Evolutionary conservation across 2,329 filamentous ascomycete genomes (phyloP), one percentile per base, ranked within the genome.

Genomic region (Colletotrichum falcatum): DNA sequence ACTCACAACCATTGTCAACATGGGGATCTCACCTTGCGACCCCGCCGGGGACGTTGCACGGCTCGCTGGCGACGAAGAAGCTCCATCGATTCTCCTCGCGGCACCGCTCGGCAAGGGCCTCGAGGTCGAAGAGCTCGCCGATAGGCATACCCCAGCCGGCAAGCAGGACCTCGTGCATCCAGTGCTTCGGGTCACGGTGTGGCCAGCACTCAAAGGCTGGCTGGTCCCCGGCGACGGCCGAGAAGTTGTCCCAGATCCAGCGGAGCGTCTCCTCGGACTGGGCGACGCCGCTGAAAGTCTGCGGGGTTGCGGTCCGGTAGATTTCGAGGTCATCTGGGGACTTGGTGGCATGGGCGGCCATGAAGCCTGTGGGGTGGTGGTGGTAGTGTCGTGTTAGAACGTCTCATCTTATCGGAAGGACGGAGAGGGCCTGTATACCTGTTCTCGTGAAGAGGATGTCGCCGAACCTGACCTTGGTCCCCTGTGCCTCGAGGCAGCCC

Each of bases 231-330:
- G 84, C 88, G 0, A 89, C 83, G 1, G 88, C 88, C 0, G 87
- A 79, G 73, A 90, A 89, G 18, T 85, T 81, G 64, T 89, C 84
- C 87, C 88, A 90, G 23, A 90, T 79, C 88, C 88, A 90, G 46
- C 83, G 81, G 18, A 88, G 80, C 8, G 83, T 84, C 6, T 81
- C 82, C 20, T 84, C 79, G 2, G 82, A 83, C 0, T 84, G 84
- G 60, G 87, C 81, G 2, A 88, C 79, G 0, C 87, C 87, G 65
- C 66, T 51, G 53, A 73, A 73, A 46, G 58, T 58, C n/a, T 73
- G 72, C 18, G 70, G 70, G 11, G 20, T 6, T 48, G 51, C 42
- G 30, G 35, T 20, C 44, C 64, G 70, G 39, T 63, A 63, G 56
- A 35, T 28, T n/a, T 65, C 51, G 23, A 73, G 60, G 35, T 70